Evolutionary conservation across 192 early-diverging fungal genomes (phyloP).

Genomic region (Umbelopsis ramanniana): DNA sequence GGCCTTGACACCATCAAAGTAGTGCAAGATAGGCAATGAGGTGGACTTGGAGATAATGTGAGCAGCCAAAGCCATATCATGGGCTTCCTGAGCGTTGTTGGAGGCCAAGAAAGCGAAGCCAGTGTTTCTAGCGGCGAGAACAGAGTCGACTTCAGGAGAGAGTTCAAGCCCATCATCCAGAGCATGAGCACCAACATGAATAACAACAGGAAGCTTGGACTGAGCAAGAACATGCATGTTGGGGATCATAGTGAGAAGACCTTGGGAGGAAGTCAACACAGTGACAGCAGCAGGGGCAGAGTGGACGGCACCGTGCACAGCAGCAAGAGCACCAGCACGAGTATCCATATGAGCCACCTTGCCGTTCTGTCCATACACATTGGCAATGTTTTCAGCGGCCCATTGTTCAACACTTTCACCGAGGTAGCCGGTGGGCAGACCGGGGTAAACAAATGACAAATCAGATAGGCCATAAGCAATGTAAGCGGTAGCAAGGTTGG

Average conservation of each 20-base stretch:
- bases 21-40: constrained; percentile 78
- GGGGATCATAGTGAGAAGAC: constrained; percentile 82
- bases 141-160: constrained; percentile 68
- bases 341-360: constrained; percentile 81
- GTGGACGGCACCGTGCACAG: constrained; percentile 76
- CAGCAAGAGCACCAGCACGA: constrained; percentile 75
- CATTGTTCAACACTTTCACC: constrained; percentile 69
- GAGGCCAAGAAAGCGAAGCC: constrained; percentile 81
- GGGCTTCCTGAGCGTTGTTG: constrained; percentile 80
- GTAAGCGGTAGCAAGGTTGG: constrained; percentile 70
- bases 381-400: constrained; percentile 66
- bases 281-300: constrained; percentile 45
- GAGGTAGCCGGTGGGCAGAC: constrained; percentile 56
- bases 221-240: constrained; percentile 75
- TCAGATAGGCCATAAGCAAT: constrained; percentile 82
- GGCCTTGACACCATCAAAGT: constrained; percentile 72
- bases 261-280: constrained; percentile 73
- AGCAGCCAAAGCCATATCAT: constrained; percentile 85
- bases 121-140: constrained; percentile 76
- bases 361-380: constrained; percentile 69
- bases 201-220: constrained; percentile 66
- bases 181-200: constrained; percentile 81
- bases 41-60: constrained; percentile 73
- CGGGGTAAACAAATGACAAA: constrained; percentile 85
- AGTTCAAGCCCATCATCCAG: constrained; percentile 64